Evolutionary conservation across 129 eudicot species (phyloP), one percentile per base, ranked within the genome.

Genomic region (Ambrosia trifida): DNA sequence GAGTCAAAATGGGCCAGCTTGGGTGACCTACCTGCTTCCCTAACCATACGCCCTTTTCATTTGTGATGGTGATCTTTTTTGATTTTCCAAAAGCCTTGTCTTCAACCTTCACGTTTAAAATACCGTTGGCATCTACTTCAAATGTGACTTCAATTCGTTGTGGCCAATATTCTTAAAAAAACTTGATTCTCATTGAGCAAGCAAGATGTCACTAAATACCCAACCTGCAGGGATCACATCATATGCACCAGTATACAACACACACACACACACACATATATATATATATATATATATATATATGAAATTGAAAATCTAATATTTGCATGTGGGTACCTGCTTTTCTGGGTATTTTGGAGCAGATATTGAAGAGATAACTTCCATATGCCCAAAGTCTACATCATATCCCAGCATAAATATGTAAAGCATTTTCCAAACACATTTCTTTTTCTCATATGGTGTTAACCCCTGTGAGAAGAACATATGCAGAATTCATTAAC

Each of bases 371-470:
- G 99, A 94, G 67, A 94, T 96, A 12, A 97, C 97, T 84, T 94
- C 99, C 99, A 94, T 94, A 78, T 94, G 99, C 74, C 99, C 99
- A 81, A 94, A 94, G 74, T 94, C 99, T 46, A 94, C 99, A 80
- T 94, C 99, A 79, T 94, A 94, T 32, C 99, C 99, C 35, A 90
- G 85, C 99, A 94, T 90, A 70, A 78, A 86, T 65, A 94, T 86
- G 84, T 94, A 94, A 75, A 94, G 97, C 97, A 94, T 94, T 75
- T 90, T 90, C 99, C 99, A 94, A 54, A 94, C 99, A 79, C 90
- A 94, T 68, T 94, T 94, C 83, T 94, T 94, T 84, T 94, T 94
- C 60, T 94, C 97, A 68, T 94, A 90, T 58, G 83, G 96, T 56
- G 99, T 76, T 75, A 88, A 75, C 36, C 93, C 94, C 96, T 90